Base-by-base conservation (phyloP, 225 moss, liverwort and hornwort species). In the Takakia lepidozioides region DNA sequence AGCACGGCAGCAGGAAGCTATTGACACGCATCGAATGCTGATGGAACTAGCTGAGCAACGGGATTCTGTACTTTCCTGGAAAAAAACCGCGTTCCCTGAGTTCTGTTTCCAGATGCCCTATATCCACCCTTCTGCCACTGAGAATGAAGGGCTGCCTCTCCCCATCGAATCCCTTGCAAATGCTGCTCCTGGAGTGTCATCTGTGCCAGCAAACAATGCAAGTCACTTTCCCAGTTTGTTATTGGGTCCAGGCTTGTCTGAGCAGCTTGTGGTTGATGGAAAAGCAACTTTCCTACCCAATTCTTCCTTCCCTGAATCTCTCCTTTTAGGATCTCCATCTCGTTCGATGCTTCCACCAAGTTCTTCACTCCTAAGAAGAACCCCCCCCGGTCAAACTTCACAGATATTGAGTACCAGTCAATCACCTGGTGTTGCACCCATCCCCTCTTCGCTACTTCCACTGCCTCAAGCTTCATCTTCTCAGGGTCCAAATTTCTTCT, bases 41-140 rank as follows among this genome's bases (percentile, higher is more conserved):
- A 70, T 69, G 78, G 98, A 87, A 60, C 55, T 98, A 48, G 85
- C 57, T 18, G 74, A 76, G 19, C 75, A 78, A 57, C 82, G 98
- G 41, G 87, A 91, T 45, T n/a, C 66, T 27, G 55, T 87, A 32
- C 69, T 98, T 15, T 72, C 81, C 21, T 91, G 91, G 98, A 98
- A 91, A 65, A 63, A 64, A 52, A 83, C 77, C 39, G 91, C 87
- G 14, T 98, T 91, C 63, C 82, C 91, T n/a, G 81, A 87, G 46
- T 87, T 85, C 51, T 98, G 98, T 68, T 91, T 98, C 60, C 75
- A 62, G 59, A 83, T 83, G 35, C 98, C 98, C 28, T 81, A 76
- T 58, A 85, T 70, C 55, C 83, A 71, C 73, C 73, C 98, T 66
- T 87, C 87, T 39, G 52, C 83, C 29, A 45, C 60, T 46, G 68